phyloP scores from a whole-genome alignment of 768 basidiomycete species.

The Dacryopinax primogenitus region DNA sequence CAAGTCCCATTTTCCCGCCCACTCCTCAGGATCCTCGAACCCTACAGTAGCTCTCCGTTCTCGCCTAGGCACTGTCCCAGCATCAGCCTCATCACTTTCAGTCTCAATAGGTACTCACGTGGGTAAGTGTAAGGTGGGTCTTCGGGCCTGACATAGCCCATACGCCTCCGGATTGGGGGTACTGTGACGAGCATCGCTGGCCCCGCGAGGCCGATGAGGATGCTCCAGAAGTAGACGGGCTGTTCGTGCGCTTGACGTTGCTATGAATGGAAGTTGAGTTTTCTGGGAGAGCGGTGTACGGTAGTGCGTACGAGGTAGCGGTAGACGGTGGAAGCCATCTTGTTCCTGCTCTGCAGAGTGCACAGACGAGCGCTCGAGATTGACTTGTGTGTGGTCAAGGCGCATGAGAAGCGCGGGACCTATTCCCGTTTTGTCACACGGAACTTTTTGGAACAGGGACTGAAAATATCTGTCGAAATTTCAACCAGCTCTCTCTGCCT shows the following conservation, averaged over 20 bases:
- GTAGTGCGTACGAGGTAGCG: slow-evolving; percentile 26
- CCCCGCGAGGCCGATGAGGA: slow-evolving; percentile 58
- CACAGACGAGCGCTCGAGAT: neutral
- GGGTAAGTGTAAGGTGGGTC: slow-evolving; percentile 70
- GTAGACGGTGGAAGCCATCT: slow-evolving; percentile 41
- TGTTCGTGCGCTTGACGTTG: slow-evolving; percentile 85
- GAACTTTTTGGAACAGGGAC: neutral
- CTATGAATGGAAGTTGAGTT: slow-evolving; percentile 29
- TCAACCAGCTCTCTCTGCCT: neutral
- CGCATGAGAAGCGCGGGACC: neutral
- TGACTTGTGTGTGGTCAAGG: neutral
- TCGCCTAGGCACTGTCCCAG: neutral
- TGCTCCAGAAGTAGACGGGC: slow-evolving; percentile 82
- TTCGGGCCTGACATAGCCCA: slow-evolving; percentile 52
- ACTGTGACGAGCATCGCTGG: slow-evolving; percentile 59
- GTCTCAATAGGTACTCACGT: slow-evolving; percentile 41
- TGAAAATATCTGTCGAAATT: neutral
- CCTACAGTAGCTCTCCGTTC: neutral
- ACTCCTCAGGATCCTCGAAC: slow-evolving; percentile 5
- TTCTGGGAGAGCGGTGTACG: neutral
- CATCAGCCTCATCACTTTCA: neutral
- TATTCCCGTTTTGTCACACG: neutral
- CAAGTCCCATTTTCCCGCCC: neutral
- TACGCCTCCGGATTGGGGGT: slow-evolving; percentile 63
- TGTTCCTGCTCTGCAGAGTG: neutral